A percentile compares a stretch with the other conserved stretches of the same genome.
These are phyloP conservation scores for Malus sieversii DNA, from an alignment of 306 rosid genomes.

Conservation along the genomic window DNA sequence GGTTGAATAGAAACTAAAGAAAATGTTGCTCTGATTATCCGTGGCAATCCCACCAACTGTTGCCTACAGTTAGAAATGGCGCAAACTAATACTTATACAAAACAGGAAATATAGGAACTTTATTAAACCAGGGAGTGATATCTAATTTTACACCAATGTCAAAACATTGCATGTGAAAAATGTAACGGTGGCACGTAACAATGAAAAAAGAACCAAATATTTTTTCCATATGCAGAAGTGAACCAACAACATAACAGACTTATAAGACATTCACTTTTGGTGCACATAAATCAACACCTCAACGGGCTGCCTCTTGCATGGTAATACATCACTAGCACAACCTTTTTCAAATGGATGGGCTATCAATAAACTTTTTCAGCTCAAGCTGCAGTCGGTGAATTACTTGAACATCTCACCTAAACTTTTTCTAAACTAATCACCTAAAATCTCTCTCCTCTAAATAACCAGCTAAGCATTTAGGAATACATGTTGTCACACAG, in stretches of 20 bases:
- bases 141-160: background rate
- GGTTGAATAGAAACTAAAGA: background rate
- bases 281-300: background rate
- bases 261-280: background rate
- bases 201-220: background rate
- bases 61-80: background rate
- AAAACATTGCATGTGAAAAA: background rate
- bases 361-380: background rate
- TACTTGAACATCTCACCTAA: background rate
- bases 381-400: background rate
- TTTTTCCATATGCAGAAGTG: background rate
- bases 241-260: background rate
- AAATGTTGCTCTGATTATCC: background rate
- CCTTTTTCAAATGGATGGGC: background rate
- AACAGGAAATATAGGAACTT: background rate
- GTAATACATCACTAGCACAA: background rate
- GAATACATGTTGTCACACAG: background rate
- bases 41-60: background rate
- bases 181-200: background rate
- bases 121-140: background rate
- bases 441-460: background rate
- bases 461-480: background rate
- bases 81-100: background rate
- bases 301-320: background rate
- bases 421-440: background rate